phyloP scores from a whole-genome alignment of 805 yeast genomes.

The Teunomyces stri region DNA sequence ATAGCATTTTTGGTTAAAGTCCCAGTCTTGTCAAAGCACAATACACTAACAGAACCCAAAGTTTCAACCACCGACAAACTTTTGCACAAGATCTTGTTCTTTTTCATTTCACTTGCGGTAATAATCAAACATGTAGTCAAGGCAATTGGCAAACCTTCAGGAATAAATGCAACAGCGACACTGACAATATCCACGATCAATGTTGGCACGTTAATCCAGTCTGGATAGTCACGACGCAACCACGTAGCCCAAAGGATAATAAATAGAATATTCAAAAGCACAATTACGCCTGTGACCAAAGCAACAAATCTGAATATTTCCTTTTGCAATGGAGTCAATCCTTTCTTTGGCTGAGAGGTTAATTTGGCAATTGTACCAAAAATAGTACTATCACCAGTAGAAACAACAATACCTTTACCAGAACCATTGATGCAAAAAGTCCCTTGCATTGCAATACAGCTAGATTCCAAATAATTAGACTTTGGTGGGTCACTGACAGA shows the following conservation, averaged over 20 bases:
- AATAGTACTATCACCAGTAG: slow-evolving; percentile 45
- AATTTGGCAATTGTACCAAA: slow-evolving; percentile 47
- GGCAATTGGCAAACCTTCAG: slow-evolving; percentile 53
- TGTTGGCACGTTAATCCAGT: slow-evolving; percentile 41
- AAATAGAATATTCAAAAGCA: slow-evolving; percentile 28
- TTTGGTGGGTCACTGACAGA: slow-evolving; percentile 22
- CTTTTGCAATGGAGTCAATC: slow-evolving; percentile 41
- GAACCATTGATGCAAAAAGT: slow-evolving; percentile 43
- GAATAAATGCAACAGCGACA: slow-evolving; percentile 49
- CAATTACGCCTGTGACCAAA: slow-evolving; percentile 18
- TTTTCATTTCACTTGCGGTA: slow-evolving; percentile 47
- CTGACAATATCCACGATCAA: slow-evolving; percentile 45
- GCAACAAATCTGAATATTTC: slow-evolving; percentile 39
- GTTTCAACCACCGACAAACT: slow-evolving; percentile 52
- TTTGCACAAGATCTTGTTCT: slow-evolving; percentile 44
- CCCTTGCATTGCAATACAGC: slow-evolving; percentile 47
- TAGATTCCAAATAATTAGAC: slow-evolving; percentile 42
- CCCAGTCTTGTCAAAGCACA: slow-evolving; percentile 45
- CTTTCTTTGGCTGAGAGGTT: slow-evolving; percentile 38
- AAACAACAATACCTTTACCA: slow-evolving; percentile 43
- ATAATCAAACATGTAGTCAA: slow-evolving; percentile 49
- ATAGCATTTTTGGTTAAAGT: slow-evolving; percentile 51
- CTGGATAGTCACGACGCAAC: slow-evolving; percentile 35
- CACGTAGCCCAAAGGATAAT: slow-evolving; percentile 44
- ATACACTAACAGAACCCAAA: slow-evolving; percentile 51